Percentiles rank a stretch among this genome's conserved stretches.
Conservation (phyloP, 352 stramenopile species). For the Globisporangium barbulae region DNA sequence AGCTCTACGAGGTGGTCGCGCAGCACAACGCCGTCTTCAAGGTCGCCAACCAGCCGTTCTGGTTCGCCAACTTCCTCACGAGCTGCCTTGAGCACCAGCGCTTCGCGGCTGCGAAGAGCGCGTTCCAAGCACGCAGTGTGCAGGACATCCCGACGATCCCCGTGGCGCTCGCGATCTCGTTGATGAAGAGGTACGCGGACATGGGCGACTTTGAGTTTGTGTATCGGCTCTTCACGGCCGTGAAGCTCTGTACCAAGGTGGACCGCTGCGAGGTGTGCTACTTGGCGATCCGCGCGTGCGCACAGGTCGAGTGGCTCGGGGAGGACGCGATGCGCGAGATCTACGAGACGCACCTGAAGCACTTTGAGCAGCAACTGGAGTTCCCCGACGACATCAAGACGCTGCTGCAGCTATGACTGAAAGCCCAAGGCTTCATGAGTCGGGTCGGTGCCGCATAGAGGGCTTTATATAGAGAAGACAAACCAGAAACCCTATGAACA, state of each 20-base stretch:
- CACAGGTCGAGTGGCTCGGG: slow-evolving; percentile 12
- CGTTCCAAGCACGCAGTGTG: slow-evolving; percentile 1
- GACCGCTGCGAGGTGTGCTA: slow-evolving; percentile 1
- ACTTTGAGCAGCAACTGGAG: neutral
- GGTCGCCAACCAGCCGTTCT: slow-evolving; percentile 3
- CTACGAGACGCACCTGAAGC: neutral
- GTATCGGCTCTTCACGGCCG: neutral
- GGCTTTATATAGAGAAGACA: neutral
- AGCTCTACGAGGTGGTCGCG: slow-evolving; percentile 1
- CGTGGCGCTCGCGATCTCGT: neutral
- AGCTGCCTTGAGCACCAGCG: slow-evolving; percentile 10
- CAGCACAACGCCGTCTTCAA: slow-evolving; percentile 1
- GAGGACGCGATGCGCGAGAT: slow-evolving; percentile 5
- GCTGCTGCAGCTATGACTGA: neutral
- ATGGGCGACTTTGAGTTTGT: slow-evolving; percentile 12
- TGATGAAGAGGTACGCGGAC: slow-evolving; percentile 7
- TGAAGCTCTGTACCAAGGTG: neutral
- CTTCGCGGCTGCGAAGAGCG: slow-evolving; percentile 11
- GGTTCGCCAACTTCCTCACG: slow-evolving; percentile 9
- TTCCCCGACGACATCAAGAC: slow-evolving; percentile 5
- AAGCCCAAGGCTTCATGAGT: neutral
- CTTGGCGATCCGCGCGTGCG: slow-evolving; percentile 7
- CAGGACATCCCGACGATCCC: slow-evolving; percentile 11
- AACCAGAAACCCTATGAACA: neutral
- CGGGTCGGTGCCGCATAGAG: neutral